A percentile compares a stretch with the other conserved stretches of the same genome.
These are phyloP conservation scores for Phytopythium delawarense DNA, from an alignment of 352 stramenopile genomes.

Conservation along the genomic window DNA sequence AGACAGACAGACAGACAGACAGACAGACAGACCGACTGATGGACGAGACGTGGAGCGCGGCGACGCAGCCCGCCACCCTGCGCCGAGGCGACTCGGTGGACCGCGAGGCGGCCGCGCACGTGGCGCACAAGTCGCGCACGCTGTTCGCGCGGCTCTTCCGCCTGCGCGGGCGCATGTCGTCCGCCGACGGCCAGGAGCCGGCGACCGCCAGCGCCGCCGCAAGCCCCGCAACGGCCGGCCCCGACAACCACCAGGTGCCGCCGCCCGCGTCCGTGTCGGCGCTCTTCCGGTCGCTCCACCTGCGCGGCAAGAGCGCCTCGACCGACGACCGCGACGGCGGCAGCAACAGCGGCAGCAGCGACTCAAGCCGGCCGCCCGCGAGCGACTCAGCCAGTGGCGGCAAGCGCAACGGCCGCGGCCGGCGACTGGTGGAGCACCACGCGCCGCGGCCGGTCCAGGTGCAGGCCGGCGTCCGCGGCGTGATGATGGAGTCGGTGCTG, in stretches of 20 bases:
- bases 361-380: neutral
- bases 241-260: neutral
- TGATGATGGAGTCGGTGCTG: conserved; percentile 48
- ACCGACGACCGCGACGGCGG: neutral
- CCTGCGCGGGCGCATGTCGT: conserved; percentile 20
- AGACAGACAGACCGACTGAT: conserved; percentile 9
- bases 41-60: conserved; percentile 7
- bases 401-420: neutral
- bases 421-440: conserved; percentile 2
- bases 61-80: conserved; percentile 10
- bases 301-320: conserved; percentile 11
- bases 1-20: too few species aligned
- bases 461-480: neutral
- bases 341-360: neutral
- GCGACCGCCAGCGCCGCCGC: neutral
- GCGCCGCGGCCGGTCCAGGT: neutral
- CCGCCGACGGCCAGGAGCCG: neutral
- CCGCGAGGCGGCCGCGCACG: conserved; percentile 10
- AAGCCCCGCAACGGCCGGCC: neutral
- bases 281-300: conserved; percentile 29
- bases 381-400: neutral
- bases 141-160: conserved; percentile 32
- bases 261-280: conserved; percentile 24
- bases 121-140: conserved; percentile 8
- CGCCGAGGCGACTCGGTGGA: conserved; percentile 5